Conservation (phyloP, 805 yeast genomes). For the Lipomyces lipofer region DNA sequence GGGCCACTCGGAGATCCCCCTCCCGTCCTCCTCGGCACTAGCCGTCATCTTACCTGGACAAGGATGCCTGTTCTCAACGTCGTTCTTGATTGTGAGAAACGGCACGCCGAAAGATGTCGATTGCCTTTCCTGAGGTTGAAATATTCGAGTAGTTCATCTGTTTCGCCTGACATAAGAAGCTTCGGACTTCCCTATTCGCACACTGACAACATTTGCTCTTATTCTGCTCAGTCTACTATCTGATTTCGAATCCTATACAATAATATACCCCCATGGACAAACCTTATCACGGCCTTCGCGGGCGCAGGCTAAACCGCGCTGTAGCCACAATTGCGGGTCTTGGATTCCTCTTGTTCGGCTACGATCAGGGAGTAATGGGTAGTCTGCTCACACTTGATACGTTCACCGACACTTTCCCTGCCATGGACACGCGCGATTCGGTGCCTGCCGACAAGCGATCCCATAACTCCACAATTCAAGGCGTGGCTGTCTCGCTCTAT, state of each 20-base stretch:
- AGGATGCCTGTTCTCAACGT: no score
- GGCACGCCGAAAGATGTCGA: no score
- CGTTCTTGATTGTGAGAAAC: no score
- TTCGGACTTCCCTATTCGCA: not conserved
- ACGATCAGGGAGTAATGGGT: slow-evolving; percentile 76
- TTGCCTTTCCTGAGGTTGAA: no score
- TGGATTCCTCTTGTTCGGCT: slow-evolving; percentile 71
- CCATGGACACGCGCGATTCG: slow-evolving; percentile 39
- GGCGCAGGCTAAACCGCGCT: slow-evolving; percentile 51
- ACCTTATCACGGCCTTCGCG: slow-evolving; percentile 48
- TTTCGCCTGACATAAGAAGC: not conserved
- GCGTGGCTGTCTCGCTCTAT: slow-evolving; percentile 44
- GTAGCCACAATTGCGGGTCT: slow-evolving; percentile 61
- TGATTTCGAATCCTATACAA: not conserved
- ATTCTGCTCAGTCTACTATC: not conserved
- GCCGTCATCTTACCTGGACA: no score
- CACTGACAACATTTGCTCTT: not conserved
- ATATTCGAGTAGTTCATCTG: not conserved
- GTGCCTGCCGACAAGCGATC: slow-evolving; percentile 1
- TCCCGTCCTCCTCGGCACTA: not conserved
- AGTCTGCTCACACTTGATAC: slow-evolving; percentile 15
- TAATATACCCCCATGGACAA: not conserved
- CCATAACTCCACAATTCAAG: slow-evolving; percentile 20
- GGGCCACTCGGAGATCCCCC: not conserved
- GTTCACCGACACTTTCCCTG: slow-evolving; percentile 19